Evolutionary conservation across 108 stramenopile species (phyloP).

Genomic region (Mediolabrus comicus): DNA sequence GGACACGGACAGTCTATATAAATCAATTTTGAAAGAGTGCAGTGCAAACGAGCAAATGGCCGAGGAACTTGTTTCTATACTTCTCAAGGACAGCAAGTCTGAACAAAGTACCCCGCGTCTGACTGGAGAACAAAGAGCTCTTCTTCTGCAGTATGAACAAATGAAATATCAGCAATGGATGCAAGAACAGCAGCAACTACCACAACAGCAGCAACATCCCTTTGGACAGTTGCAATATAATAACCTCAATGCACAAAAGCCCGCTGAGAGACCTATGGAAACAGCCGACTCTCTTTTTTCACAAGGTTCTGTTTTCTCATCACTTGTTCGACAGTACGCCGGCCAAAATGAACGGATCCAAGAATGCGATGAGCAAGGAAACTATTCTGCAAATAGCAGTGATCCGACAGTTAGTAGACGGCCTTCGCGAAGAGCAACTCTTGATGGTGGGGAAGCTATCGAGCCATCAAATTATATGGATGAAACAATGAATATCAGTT

Average conservation of each 20-base stretch:
- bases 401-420: not conserved
- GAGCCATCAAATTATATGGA: not conserved
- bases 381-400: not conserved
- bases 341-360: not conserved
- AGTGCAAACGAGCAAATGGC: not conserved
- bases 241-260: too few relatives aligned
- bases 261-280: too few relatives aligned
- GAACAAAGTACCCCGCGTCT: constrained; percentile 4
- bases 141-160: constrained; percentile 1
- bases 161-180: constrained; percentile 1
- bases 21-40: not conserved
- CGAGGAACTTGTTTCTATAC: not conserved
- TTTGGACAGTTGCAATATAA: not conserved
- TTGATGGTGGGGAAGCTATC: not conserved
- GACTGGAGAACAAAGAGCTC: constrained; percentile 12
- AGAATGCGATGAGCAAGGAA: not conserved
- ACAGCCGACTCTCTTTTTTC: not conserved
- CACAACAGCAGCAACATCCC: not conserved
- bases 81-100: not conserved
- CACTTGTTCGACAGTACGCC: not conserved
- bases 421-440: not conserved
- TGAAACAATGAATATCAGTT: not conserved
- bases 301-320: not conserved
- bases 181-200: constrained; percentile 1
- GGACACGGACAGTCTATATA: not conserved